phyloP scores from a whole-genome alignment of 164 flowering plant species.

The Cinnamomum micranthum region DNA sequence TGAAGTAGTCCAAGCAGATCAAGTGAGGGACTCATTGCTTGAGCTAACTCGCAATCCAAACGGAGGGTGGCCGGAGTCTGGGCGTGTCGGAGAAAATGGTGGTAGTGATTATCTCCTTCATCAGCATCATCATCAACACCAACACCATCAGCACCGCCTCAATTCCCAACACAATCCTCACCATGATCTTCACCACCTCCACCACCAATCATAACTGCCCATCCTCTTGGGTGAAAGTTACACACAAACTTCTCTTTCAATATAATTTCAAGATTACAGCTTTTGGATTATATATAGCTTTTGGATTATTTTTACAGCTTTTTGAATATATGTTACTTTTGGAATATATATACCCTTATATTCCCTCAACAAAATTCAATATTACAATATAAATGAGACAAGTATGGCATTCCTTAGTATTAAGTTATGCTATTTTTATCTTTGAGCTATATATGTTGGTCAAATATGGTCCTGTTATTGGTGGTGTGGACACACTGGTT shows the following conservation, averaged over 20 bases:
- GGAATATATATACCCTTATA: too few species aligned
- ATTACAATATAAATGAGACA: neutral
- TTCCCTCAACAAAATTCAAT: too few species aligned
- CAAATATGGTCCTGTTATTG: too few species aligned
- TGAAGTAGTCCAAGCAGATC: slow-evolving; percentile 70
- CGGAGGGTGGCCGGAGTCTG: slow-evolving; percentile 33
- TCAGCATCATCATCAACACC: slow-evolving; percentile 23
- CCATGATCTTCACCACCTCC: slow-evolving; percentile 9
- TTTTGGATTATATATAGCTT: too few species aligned
- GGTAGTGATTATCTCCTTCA: slow-evolving; percentile 16
- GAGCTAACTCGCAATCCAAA: slow-evolving; percentile 55
- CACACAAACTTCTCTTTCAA: too few species aligned
- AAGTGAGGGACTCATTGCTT: slow-evolving; percentile 70
- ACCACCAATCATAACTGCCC: slow-evolving; percentile 2
- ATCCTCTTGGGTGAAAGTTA: too few species aligned
- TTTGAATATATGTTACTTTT: too few species aligned
- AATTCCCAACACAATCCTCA: slow-evolving; percentile 13
- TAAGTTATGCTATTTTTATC: too few species aligned
- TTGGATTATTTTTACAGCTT: too few species aligned
- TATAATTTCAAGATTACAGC: too few species aligned
- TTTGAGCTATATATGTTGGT: too few species aligned
- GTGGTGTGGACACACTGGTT: too few species aligned
- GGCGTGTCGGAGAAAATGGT: slow-evolving; percentile 20
- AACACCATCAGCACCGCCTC: slow-evolving; percentile 10
- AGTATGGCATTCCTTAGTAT: neutral